Evolutionary conservation across 2,329 filamentous ascomycete species (phyloP).

Genomic region (Claviceps sorghi): DNA sequence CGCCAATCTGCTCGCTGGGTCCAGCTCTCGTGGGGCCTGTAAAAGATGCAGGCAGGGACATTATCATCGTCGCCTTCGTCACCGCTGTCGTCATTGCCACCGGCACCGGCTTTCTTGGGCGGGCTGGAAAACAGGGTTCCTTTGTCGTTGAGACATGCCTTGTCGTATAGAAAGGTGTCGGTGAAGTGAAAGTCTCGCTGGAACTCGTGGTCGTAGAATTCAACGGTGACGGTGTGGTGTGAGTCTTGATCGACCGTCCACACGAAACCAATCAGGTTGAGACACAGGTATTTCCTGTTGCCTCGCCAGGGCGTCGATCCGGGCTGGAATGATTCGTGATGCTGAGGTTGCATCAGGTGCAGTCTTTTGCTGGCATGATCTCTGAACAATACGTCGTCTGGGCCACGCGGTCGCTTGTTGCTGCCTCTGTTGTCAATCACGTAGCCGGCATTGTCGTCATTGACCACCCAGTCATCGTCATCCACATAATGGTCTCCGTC

Average conservation of each 20-base stretch:
- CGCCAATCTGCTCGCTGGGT: conserved; percentile 83
- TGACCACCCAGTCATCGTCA: conserved; percentile 73
- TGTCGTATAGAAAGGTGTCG: conserved; percentile 90
- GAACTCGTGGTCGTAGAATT: conserved; percentile 90
- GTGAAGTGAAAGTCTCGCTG: conserved; percentile 96
- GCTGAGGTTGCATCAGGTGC: conserved; percentile 41
- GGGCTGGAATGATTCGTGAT: conserved; percentile 80
- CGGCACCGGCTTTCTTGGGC: conserved; percentile 25
- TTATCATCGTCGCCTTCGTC: conserved; percentile 37
- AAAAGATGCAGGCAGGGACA: conserved; percentile 70
- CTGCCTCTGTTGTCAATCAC: conserved; percentile 35
- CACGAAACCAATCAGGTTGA: conserved; percentile 86
- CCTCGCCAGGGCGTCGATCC: conserved; percentile 93
- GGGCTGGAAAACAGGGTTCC: conserved; percentile 77
- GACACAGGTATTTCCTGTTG: conserved; percentile 80
- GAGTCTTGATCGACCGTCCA: conserved; percentile 96
- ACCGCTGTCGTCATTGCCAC: no score
- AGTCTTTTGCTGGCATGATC: conserved; percentile 34
- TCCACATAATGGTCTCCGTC: conserved; percentile 38
- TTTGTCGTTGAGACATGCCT: conserved; percentile 77
- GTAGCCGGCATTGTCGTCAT: conserved; percentile 92
- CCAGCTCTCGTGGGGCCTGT: conserved; percentile 94
- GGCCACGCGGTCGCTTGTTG: conserved; percentile 39
- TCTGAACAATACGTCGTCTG: conserved; percentile 32
- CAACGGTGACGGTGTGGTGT: conserved; percentile 85